Conservation (phyloP, 1,284 basidiomycete genomes). For the Hemileccinum hortonii region DNA sequence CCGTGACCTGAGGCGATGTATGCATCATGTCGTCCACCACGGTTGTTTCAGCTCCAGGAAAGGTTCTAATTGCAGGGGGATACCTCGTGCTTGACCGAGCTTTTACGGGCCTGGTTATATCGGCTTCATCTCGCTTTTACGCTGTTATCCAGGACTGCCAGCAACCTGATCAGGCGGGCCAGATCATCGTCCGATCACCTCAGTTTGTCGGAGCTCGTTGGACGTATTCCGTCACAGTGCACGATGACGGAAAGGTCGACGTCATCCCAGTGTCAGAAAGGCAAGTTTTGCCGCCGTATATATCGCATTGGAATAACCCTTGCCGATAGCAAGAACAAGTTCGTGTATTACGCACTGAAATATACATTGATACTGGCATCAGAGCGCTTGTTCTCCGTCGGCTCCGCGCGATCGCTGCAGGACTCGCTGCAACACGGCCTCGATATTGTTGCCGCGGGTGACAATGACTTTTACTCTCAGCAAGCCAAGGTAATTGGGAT, state of each 20-base stretch:
- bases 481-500: slow-evolving; percentile 61
- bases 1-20: slow-evolving; percentile 3
- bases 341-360: slow-evolving; percentile 85
- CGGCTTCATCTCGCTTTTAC: slow-evolving; percentile 93
- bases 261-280: slow-evolving; percentile 51
- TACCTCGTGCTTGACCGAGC: slow-evolving; percentile 89
- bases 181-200: slow-evolving; percentile 81
- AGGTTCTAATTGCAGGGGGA: slow-evolving; percentile 91
- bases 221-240: slow-evolving; percentile 62
- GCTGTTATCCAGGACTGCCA: slow-evolving; percentile 52
- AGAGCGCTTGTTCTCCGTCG: slow-evolving; percentile 56
- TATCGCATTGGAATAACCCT: slow-evolving; percentile 7
- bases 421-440: slow-evolving; percentile 53
- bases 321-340: slow-evolving; percentile 69
- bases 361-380: slow-evolving; percentile 64
- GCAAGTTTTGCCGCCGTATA: slow-evolving; percentile 24
- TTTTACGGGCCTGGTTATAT: slow-evolving; percentile 84
- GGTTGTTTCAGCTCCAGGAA: slow-evolving; percentile 89
- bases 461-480: slow-evolving; percentile 99
- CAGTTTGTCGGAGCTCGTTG: slow-evolving; percentile 85
- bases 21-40: slow-evolving; percentile 46
- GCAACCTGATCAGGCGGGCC: slow-evolving; percentile 27
- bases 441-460: slow-evolving; percentile 82
- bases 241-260: slow-evolving; percentile 38
- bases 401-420: slow-evolving; percentile 44